phyloP scores from a whole-genome alignment of 2,329 filamentous ascomycete species.

The Zarea fungicola region DNA sequence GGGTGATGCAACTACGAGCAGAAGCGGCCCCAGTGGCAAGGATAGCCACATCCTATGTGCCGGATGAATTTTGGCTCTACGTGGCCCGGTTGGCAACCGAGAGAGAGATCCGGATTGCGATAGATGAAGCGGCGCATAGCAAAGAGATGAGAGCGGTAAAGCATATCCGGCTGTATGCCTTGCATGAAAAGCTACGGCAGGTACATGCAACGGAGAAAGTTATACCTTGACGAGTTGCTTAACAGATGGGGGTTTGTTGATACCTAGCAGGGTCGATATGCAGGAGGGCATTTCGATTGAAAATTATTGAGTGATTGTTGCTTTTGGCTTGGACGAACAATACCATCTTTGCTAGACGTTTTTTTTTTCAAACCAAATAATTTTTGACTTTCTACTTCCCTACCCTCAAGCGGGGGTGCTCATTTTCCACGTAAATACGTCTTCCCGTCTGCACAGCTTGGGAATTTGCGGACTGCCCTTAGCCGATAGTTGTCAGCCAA shows the following conservation, averaged over 20 bases:
- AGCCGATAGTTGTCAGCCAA: no score
- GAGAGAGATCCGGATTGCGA: slow-evolving; percentile 57
- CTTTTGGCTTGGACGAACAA: no score
- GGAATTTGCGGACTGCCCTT: no score
- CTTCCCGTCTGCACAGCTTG: no score
- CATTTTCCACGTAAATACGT: no score
- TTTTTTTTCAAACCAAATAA: no score
- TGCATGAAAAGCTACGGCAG: slow-evolving; percentile 19
- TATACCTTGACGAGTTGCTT: slow-evolving; percentile 3
- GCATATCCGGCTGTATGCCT: slow-evolving; percentile 17
- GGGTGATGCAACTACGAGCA: not conserved
- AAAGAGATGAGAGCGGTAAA: slow-evolving; percentile 19
- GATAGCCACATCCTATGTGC: not conserved
- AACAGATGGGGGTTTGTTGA: not conserved
- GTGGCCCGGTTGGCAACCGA: slow-evolving; percentile 52
- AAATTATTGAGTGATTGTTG: no score
- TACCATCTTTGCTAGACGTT: no score
- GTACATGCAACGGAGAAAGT: slow-evolving; percentile 13
- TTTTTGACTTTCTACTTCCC: no score
- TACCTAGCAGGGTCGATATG: no score
- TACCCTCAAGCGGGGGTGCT: no score
- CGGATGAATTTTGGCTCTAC: slow-evolving; percentile 5
- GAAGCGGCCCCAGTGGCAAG: not conserved
- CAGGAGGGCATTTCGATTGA: no score
- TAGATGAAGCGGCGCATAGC: slow-evolving; percentile 50